Evolutionary conservation across 2,329 filamentous ascomycete species (phyloP), one percentile per base, ranked within the genome.

Genomic region (Talaromyces sp.): DNA sequence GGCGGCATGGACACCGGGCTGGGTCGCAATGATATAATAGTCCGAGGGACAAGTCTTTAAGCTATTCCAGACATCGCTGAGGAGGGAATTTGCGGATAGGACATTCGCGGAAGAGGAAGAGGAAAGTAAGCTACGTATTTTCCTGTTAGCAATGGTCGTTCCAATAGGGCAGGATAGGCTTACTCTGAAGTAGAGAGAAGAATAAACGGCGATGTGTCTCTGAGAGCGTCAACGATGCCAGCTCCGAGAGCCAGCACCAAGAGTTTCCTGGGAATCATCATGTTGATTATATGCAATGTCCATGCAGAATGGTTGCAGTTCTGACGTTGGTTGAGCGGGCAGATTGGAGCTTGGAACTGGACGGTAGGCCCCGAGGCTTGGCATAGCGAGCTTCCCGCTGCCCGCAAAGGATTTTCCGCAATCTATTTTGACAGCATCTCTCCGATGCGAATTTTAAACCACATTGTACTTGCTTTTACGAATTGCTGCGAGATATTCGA

Each of bases 151-250:
- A 75, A 74, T 52, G 27, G 16, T 33, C 27, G 35, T 14, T 43
- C 33, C 35, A 39, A 11, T 14, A 33, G 37, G 35, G n/a, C 52
- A 22, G 33, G n/a, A 3, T 33, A 35, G 6, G 70, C 89, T 73
- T 88, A 97, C 93, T 88, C 82, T 68, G 90, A 85, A 54, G 90
- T 94, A 37, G 94, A 97, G 77, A 96, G 89, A 70, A 97, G 81
- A 75, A 97, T 85, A 78, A 97, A 95, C 19, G 95, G 94, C 63
- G 92, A 93, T 2, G 93, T 92, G 78, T 97, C 90, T 68, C 87
- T 88, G 77, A 97, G 95, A 31, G 92, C 93, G 67, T 87, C 81
- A 52, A 84, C 87, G 27, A 83, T 82, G 66, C 85, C 83, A 70
- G 85, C 82, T 72, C 86, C 77, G 65, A 85, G 76, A 72, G 82